These are phyloP conservation scores for Astrocystis sublimbata DNA, from an alignment of 495 filamentous ascomycete species.

Conservation along the genomic window DNA sequence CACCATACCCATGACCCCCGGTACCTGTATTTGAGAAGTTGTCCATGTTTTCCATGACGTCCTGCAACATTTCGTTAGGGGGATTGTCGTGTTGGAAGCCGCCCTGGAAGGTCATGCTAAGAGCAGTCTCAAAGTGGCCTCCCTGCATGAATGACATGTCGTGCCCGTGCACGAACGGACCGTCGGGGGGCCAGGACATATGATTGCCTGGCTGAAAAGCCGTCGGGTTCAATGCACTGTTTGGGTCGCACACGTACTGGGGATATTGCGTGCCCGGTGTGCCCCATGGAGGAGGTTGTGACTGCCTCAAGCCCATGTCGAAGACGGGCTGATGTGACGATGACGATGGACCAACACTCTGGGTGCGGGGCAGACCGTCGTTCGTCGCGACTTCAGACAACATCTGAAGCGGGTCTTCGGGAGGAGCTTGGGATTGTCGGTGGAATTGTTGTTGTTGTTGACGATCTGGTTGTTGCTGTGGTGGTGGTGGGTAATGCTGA, in stretches of 20 bases:
- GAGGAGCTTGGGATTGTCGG: no score
- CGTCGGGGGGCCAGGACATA: constrained; percentile 36
- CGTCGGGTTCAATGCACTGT: neutral
- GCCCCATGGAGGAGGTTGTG: constrained; percentile 9
- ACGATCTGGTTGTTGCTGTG: constrained; percentile 29
- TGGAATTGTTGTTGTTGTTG: no score
- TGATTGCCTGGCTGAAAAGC: constrained; percentile 9
- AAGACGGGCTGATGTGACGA: constrained; percentile 9
- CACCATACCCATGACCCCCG: no score
- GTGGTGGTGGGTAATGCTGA: constrained; percentile 27
- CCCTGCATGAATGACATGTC: no score
- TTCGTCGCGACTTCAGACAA: constrained; percentile 69
- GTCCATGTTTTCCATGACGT: neutral
- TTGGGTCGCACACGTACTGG: constrained; percentile 33
- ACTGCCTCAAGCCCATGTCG: constrained; percentile 8
- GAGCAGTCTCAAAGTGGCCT: constrained; percentile 41
- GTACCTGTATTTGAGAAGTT: no score
- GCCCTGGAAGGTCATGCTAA: constrained; percentile 40
- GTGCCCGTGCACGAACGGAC: no score
- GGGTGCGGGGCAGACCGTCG: constrained; percentile 41
- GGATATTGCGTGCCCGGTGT: constrained; percentile 21
- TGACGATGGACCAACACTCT: neutral
- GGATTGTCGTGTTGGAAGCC: constrained; percentile 55
- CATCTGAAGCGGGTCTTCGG: constrained; percentile 61
- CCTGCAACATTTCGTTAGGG: constrained; percentile 43